Evolutionary conservation across 805 yeast species (phyloP).

Genomic region (Yamadazyma phyllophila): DNA sequence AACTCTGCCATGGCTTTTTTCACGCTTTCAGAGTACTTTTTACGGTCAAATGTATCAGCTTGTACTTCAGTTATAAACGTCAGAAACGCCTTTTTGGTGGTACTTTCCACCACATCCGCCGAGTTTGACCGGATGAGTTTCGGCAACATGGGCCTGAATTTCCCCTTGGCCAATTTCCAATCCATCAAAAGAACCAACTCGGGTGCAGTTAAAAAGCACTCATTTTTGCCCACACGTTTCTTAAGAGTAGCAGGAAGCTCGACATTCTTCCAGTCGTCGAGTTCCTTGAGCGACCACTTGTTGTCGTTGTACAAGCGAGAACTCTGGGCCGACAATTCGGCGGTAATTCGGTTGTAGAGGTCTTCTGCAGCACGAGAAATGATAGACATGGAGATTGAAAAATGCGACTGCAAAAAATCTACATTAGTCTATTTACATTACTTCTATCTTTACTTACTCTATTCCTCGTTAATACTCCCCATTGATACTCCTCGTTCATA

Average conservation of each 20-base stretch:
- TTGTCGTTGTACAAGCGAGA: slow-evolving; percentile 24
- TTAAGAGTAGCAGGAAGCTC: slow-evolving; percentile 28
- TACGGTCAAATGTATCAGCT: neutral
- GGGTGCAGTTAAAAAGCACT: slow-evolving; percentile 32
- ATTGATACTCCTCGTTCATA: too few species aligned
- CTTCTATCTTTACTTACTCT: too few species aligned
- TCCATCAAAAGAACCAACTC: slow-evolving; percentile 45
- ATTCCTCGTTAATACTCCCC: too few species aligned
- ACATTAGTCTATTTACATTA: neutral
- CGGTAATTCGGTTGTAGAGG: slow-evolving; percentile 27
- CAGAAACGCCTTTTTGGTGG: slow-evolving; percentile 28
- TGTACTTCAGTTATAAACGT: slow-evolving; percentile 10
- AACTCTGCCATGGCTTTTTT: slow-evolving; percentile 27
- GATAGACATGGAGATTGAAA: neutral
- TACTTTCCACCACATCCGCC: slow-evolving; percentile 22
- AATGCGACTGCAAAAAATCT: neutral
- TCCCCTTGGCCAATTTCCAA: slow-evolving; percentile 48
- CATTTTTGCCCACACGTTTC: slow-evolving; percentile 19
- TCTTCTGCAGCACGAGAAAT: slow-evolving; percentile 4
- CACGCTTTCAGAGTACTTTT: slow-evolving; percentile 18
- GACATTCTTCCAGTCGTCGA: slow-evolving; percentile 37
- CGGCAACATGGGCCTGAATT: slow-evolving; percentile 44
- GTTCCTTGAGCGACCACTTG: slow-evolving; percentile 26
- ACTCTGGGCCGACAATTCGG: slow-evolving; percentile 22
- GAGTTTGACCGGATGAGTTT: slow-evolving; percentile 41